phyloP scores from a whole-genome alignment of 192 early-diverging fungal species.

The Pilobolus umbonatus region DNA sequence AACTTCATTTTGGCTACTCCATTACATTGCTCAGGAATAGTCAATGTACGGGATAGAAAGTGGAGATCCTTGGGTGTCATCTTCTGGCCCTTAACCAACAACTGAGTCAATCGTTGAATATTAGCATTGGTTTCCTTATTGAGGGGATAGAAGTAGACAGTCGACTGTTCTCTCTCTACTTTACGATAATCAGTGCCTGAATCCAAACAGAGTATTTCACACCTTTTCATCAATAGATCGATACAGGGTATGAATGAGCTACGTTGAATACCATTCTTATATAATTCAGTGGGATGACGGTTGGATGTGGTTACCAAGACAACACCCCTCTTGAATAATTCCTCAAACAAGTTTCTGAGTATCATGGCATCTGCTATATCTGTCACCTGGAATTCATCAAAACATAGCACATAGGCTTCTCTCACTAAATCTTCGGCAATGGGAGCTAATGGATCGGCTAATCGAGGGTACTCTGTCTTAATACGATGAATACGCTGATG shows the following conservation, averaged over 20 bases:
- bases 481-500: constrained; percentile 70
- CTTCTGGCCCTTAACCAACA: constrained; percentile 22
- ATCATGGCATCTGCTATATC: constrained; percentile 98
- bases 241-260: constrained; percentile 91
- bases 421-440: constrained; percentile 79
- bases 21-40: constrained; percentile 58
- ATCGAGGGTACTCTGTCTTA: constrained; percentile 42
- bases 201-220: constrained; percentile 76
- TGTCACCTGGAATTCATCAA: constrained; percentile 97
- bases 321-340: constrained; percentile 79
- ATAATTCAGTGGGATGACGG: constrained; percentile 86
- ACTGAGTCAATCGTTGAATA: constrained; percentile 43
- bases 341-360: constrained; percentile 71
- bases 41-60: constrained; percentile 74
- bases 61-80: constrained; percentile 46
- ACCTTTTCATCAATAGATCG: constrained; percentile 73
- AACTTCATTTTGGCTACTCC: constrained; percentile 76
- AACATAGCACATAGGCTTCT: constrained; percentile 84
- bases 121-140: constrained; percentile 38
- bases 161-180: constrained; percentile 47
- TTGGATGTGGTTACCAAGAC: constrained; percentile 93
- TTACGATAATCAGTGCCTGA: constrained; percentile 93
- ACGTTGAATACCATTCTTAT: constrained; percentile 95
- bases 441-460: constrained; percentile 60
- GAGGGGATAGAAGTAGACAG: constrained; percentile 71